These are phyloP conservation scores for Dipodascopsis tothii DNA, from an alignment of 805 yeast species.

Conservation along the genomic window DNA sequence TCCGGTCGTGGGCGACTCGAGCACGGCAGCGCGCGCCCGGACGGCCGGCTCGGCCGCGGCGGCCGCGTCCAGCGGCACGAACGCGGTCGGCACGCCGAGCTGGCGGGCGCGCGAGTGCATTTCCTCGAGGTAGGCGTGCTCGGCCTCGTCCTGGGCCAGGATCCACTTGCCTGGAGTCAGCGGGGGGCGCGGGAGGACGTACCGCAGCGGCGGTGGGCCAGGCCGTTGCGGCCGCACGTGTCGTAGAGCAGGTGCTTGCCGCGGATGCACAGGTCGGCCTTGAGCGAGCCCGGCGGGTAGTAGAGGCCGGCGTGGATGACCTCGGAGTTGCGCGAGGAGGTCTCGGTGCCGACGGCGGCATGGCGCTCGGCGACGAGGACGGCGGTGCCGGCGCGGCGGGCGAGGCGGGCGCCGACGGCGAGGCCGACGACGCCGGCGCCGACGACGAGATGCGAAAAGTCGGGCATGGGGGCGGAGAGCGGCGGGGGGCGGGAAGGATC, in stretches of 20 bases:
- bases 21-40: constrained; percentile 50
- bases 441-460: constrained; percentile 62
- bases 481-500: too few relatives aligned
- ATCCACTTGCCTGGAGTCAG: constrained; percentile 51
- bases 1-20: constrained; percentile 77
- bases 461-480: constrained; percentile 34
- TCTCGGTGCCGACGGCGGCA: constrained; percentile 60
- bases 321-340: constrained; percentile 84
- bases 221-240: constrained; percentile 39
- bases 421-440: constrained; percentile 86
- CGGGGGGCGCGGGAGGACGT: constrained; percentile 24
- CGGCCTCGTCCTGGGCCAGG: constrained; percentile 68
- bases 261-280: constrained; percentile 60
- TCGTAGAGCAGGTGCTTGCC: constrained; percentile 67
- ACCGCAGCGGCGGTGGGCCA: constrained; percentile 60
- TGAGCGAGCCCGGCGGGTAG: constrained; percentile 61
- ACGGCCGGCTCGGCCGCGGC: constrained; percentile 57
- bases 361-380: constrained; percentile 69
- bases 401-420: constrained; percentile 67
- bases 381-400: constrained; percentile 36
- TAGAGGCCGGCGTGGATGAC: constrained; percentile 89
- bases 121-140: constrained; percentile 50
- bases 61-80: constrained; percentile 43
- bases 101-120: constrained; percentile 44
- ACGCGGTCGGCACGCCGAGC: constrained; percentile 53